phyloP scores from a whole-genome alignment of 2,329 filamentous ascomycete genomes.

The Torrubiella hemipterigena region DNA sequence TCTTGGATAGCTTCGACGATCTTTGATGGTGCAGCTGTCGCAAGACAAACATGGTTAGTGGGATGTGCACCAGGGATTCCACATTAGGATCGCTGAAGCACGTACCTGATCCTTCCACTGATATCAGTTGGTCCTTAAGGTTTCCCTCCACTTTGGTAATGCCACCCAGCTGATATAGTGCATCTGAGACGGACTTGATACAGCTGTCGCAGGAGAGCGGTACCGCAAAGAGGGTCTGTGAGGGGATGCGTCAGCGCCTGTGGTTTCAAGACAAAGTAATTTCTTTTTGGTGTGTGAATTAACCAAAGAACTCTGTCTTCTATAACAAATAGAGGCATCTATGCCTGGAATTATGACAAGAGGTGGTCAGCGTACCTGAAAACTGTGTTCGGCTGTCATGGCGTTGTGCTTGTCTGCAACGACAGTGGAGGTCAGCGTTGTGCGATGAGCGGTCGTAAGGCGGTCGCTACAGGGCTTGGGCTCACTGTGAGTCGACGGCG shows the following conservation, averaged over 20 bases:
- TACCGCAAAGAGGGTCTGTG: constrained; percentile 84
- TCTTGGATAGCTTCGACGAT: constrained; percentile 82
- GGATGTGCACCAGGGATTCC: too few relatives aligned
- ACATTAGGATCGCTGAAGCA: too few relatives aligned
- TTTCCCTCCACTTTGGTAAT: constrained; percentile 75
- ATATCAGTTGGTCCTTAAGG: constrained; percentile 71
- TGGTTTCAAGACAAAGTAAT: not conserved
- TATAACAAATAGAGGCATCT: constrained; percentile 1
- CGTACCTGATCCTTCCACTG: constrained; percentile 70
- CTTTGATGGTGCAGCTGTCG: constrained; percentile 64
- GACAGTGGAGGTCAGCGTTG: not conserved
- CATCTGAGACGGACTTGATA: constrained; percentile 72
- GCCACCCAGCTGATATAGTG: constrained; percentile 64
- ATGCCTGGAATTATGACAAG: not conserved
- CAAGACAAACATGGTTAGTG: too few relatives aligned
- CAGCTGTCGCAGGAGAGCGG: constrained; percentile 86
- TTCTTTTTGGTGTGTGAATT: not conserved
- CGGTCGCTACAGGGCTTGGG: too few relatives aligned
- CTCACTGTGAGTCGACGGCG: too few relatives aligned
- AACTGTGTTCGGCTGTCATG: constrained; percentile 32
- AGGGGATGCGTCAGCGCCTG: constrained; percentile 5
- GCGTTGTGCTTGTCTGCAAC: constrained; percentile 15
- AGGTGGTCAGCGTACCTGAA: constrained; percentile 29
- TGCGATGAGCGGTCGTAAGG: too few relatives aligned
- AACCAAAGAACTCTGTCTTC: constrained; percentile 1